These are phyloP conservation scores for Tarenaya hassleriana DNA, from an alignment of 345 rosid species.

Conservation along the genomic window DNA sequence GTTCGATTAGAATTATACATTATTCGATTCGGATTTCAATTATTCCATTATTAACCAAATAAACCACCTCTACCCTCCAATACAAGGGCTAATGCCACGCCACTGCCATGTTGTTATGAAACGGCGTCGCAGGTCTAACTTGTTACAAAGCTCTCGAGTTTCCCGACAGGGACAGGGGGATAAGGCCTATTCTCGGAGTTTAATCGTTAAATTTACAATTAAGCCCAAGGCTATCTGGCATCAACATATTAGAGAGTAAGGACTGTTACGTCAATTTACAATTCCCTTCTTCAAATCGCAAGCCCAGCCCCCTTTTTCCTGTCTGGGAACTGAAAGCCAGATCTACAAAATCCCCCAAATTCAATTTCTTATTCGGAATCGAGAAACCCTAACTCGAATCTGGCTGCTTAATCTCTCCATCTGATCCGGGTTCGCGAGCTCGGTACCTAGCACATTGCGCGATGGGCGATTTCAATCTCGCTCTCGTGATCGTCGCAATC, in stretches of 20 bases:
- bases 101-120: no score
- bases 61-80: no score
- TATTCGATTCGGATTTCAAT: no score
- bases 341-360: conserved; percentile 25
- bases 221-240: conserved; percentile 13
- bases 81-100: no score
- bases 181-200: no score
- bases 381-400: conserved; percentile 27
- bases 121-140: no score
- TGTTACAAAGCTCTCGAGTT: no score
- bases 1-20: no score
- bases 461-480: conserved; percentile 99
- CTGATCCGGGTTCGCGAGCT: conserved; percentile 29
- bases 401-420: conserved; percentile 8
- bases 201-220: neutral
- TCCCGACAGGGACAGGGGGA: no score
- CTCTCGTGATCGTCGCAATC: conserved; percentile 91
- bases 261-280: conserved; percentile 16
- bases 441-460: conserved; percentile 14
- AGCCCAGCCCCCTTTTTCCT: conserved; percentile 14
- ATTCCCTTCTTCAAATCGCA: conserved; percentile 27
- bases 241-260: no score
- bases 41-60: no score
- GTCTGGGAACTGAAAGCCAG: conserved; percentile 21
- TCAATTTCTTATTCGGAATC: conserved; percentile 11